Evolutionary conservation across 2,329 filamentous ascomycete species (phyloP).

Genomic region (Trichoderma sp.): DNA sequence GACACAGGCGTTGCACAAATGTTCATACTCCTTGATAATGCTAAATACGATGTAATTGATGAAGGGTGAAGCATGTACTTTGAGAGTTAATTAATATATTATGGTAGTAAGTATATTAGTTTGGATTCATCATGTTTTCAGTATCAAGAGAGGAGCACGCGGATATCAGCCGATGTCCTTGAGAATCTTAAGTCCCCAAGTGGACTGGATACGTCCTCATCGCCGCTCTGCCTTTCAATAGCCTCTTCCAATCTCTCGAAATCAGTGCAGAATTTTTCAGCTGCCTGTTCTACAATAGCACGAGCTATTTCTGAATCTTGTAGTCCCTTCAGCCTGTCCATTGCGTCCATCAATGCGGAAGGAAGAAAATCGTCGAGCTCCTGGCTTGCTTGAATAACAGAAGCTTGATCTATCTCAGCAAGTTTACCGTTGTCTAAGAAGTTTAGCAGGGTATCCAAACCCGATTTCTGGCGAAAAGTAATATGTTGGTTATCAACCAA

Average conservation of each 20-base stretch:
- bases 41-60: not conserved
- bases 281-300: slow-evolving; percentile 77
- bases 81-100: not conserved
- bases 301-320: slow-evolving; percentile 70
- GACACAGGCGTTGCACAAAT: not conserved
- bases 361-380: slow-evolving; percentile 86
- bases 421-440: slow-evolving; percentile 46
- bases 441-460: slow-evolving; percentile 62
- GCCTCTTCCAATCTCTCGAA: slow-evolving; percentile 65
- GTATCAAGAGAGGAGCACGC: slow-evolving; percentile 46
- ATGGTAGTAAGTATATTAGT: not conserved
- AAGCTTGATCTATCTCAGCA: slow-evolving; percentile 24
- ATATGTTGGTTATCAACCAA: slow-evolving; percentile 67
- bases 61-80: not conserved
- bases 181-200: slow-evolving; percentile 42
- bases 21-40: not conserved
- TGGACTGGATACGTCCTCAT: slow-evolving; percentile 27
- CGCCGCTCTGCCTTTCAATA: slow-evolving; percentile 44
- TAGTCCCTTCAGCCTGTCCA: slow-evolving; percentile 73
- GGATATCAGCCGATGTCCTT: slow-evolving; percentile 58
- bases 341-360: slow-evolving; percentile 87
- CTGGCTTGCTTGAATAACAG: slow-evolving; percentile 67
- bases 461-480: slow-evolving; percentile 74
- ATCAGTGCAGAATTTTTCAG: slow-evolving; percentile 78
- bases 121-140: not conserved